phyloP scores from a whole-genome alignment of 441 rosid species.

The Adansonia grandidieri region DNA sequence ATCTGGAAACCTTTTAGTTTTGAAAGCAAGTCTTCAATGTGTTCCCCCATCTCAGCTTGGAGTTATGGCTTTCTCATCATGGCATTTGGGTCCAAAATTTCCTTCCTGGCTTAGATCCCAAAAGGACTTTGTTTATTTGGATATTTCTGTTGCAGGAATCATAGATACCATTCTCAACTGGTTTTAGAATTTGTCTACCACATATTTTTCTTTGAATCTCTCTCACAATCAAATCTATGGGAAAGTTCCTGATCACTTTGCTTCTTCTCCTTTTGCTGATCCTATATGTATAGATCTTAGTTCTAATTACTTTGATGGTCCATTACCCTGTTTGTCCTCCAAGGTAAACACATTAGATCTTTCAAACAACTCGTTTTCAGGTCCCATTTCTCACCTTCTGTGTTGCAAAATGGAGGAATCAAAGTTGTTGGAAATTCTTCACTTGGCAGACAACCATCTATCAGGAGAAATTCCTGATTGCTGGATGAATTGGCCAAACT shows the following conservation, averaged over 20 bases:
- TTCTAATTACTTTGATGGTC: slow-evolving; percentile 26
- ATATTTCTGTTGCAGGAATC: slow-evolving; percentile 27
- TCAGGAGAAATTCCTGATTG: slow-evolving; percentile 32
- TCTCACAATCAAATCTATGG: slow-evolving; percentile 32
- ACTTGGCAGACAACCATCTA: slow-evolving; percentile 20
- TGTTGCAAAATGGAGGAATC: slow-evolving; percentile 15
- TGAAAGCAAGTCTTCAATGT: slow-evolving; percentile 25
- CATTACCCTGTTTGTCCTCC: slow-evolving; percentile 20
- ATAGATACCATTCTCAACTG: slow-evolving; percentile 21
- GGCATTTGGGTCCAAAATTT: slow-evolving; percentile 29
- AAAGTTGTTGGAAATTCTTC: slow-evolving; percentile 23
- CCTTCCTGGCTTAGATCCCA: slow-evolving; percentile 23
- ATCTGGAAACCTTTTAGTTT: slow-evolving; percentile 12
- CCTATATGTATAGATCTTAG: slow-evolving; percentile 22
- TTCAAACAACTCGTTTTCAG: slow-evolving; percentile 36
- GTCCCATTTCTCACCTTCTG: slow-evolving; percentile 30
- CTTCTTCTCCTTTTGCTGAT: slow-evolving; percentile 15
- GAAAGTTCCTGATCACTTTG: background rate
- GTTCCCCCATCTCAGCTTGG: slow-evolving; percentile 26
- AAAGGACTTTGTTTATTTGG: slow-evolving; percentile 16
- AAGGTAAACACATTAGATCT: slow-evolving; percentile 24
- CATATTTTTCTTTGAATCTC: slow-evolving; percentile 12
- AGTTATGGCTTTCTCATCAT: slow-evolving; percentile 19
- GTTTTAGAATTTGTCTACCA: slow-evolving; percentile 29
- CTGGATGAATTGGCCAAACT: slow-evolving; percentile 26